Conservation (phyloP, 805 yeast genomes). For the Kodamaea nitidulidarum region DNA sequence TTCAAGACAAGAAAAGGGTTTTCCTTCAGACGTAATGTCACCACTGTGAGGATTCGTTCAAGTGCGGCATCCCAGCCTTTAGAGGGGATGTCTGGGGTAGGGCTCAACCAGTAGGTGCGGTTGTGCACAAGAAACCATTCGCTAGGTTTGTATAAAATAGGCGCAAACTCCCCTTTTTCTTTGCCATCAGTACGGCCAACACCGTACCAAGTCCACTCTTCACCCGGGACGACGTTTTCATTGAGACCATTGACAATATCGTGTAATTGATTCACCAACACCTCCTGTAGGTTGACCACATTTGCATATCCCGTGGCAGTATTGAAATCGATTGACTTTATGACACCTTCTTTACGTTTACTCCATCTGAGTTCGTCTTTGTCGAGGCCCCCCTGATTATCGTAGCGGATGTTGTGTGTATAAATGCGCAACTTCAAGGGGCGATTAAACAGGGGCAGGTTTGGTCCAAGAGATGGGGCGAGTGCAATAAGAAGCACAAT, state of each 20-base stretch:
- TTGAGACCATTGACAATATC: conserved; percentile 29
- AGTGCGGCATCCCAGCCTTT: conserved; percentile 43
- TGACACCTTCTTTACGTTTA: conserved; percentile 34
- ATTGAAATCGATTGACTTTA: conserved; percentile 39
- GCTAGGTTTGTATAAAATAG: conserved; percentile 27
- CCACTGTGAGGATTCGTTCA: conserved; percentile 39
- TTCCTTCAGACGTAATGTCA: conserved; percentile 26
- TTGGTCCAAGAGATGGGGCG: background rate
- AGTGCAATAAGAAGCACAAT: background rate
- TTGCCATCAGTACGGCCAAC: conserved; percentile 34
- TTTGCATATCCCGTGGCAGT: conserved; percentile 20
- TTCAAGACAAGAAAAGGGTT: conserved; percentile 28
- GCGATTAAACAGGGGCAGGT: conserved; percentile 1
- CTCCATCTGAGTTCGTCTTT: conserved; percentile 45
- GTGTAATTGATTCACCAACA: conserved; percentile 30
- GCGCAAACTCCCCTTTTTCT: conserved; percentile 32
- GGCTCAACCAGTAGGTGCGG: conserved; percentile 39
- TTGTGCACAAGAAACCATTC: conserved; percentile 32
- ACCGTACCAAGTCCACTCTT: conserved; percentile 35
- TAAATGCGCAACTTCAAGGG: conserved; percentile 22
- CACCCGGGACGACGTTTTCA: conserved; percentile 18
- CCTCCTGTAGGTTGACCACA: conserved; percentile 41
- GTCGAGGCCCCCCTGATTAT: conserved; percentile 27
- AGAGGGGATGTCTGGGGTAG: conserved; percentile 36
- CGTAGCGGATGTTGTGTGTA: conserved; percentile 46